Base-by-base conservation (phyloP, 768 basidiomycete genomes). In the Kwoniella mangroviensis region DNA sequence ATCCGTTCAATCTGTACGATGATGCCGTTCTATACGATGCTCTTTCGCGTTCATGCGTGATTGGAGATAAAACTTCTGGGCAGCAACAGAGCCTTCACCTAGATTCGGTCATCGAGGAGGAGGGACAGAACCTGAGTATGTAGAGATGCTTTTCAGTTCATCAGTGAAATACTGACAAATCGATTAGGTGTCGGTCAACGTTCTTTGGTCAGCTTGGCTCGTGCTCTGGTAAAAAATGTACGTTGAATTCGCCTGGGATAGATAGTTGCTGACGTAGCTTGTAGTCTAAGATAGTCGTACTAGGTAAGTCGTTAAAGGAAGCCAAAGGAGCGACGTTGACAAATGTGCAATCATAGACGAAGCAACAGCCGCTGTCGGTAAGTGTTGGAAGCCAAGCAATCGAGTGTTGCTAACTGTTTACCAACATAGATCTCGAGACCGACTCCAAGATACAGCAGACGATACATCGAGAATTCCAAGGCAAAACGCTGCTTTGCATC, bases 371-470 rank as follows among this genome's bases (percentile, higher is more conserved):
- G 93, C 92, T 15, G 92, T 93, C 41, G 93, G 77, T 75, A n/a
- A 93, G 76, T 71, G 2, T 24, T 15, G 9, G 4, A 7, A 12
- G 19, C 7, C 88, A 73, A 57, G 28, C 21, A 26, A 28, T n/a
- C 19, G 52, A 26, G 52, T 87, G 89, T 56, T 84, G 89, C 53
- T 77, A 6, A 22, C 56, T 69, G 42, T 54, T 45, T 9, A 15
- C n/a, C 19, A 19, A n/a, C 12, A 43, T n/a, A 61, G 84, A 85
- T 68, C 92, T 93, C 75, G 92, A 92, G 81, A 95, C 92, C 0
- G 94, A 96, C 84, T 85, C 88, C 67, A 91, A 90, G 77, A 93
- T 98, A 65, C 94, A 97, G 80, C 87, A 90, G 68, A 95, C 94
- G 12, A 96, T 98, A 68, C 88, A 91, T 0, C 86, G 86, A 63